Evolutionary conservation across 345 rosid genomes (phyloP).

Genomic region (Trapa incisa): DNA sequence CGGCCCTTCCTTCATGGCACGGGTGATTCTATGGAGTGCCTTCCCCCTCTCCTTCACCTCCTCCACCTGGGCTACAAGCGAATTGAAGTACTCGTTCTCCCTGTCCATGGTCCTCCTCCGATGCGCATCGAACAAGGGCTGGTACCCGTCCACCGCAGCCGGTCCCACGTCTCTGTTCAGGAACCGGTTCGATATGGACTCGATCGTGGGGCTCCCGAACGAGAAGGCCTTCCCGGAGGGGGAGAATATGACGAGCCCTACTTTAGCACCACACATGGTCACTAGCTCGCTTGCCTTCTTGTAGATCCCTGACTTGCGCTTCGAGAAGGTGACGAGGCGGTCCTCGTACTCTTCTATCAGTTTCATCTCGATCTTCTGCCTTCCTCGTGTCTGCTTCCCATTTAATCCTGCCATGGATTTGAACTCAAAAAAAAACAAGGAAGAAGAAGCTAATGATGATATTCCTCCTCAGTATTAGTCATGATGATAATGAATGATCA

Average conservation of each 20-base stretch:
- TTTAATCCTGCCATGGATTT: neutral
- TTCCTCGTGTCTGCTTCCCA: constrained; percentile 4
- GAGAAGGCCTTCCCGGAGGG: constrained; percentile 19
- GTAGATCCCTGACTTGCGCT: neutral
- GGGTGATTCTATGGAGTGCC: neutral
- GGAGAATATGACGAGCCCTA: neutral
- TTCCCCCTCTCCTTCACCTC: neutral
- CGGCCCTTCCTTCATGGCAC: neutral
- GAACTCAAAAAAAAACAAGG: too few relatives aligned
- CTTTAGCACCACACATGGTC: neutral
- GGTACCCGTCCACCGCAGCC: neutral
- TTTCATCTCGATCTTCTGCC: constrained; percentile 3
- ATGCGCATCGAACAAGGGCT: neutral
- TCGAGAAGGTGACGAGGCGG: constrained; percentile 7
- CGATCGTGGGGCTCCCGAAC: neutral
- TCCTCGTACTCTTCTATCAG: neutral
- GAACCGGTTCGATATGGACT: neutral
- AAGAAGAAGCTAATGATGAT: too few relatives aligned
- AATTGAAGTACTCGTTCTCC: neutral
- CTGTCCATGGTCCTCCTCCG: neutral
- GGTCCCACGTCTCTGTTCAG: neutral
- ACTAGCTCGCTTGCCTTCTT: constrained; percentile 3
- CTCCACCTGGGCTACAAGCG: neutral
- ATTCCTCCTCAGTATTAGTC: too few relatives aligned
- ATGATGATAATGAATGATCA: too few relatives aligned